Conservation (phyloP, 2,329 filamentous ascomycete species). For the Penicillium sumatraense region DNA sequence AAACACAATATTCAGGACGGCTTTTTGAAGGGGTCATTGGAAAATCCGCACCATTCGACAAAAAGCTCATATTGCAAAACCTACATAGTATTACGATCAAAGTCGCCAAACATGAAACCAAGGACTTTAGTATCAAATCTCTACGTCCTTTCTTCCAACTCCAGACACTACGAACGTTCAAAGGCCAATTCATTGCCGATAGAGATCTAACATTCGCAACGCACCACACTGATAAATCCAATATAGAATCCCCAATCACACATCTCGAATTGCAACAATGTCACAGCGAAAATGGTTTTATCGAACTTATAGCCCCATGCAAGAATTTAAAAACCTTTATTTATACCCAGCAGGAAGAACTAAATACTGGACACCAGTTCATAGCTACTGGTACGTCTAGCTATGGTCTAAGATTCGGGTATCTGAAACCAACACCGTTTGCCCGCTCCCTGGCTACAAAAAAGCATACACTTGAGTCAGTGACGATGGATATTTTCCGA, state of each 20-base stretch:
- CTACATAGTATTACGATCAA: slow-evolving; percentile 1
- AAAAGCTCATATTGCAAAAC: background rate
- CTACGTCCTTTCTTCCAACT: background rate
- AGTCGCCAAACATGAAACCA: background rate
- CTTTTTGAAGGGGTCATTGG: background rate
- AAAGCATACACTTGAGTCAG: background rate
- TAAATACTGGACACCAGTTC: too few species aligned
- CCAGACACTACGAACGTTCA: background rate
- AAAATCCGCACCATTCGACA: background rate
- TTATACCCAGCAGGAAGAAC: background rate
- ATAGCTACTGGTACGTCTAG: too few species aligned
- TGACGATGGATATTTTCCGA: background rate
- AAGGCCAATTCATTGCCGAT: background rate
- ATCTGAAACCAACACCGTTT: background rate
- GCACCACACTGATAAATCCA: background rate
- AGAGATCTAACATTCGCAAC: background rate
- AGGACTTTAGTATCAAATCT: background rate
- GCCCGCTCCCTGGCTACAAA: background rate
- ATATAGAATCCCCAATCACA: background rate
- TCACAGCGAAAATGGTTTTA: background rate
- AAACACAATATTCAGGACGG: background rate
- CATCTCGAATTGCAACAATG: slow-evolving; percentile 1
- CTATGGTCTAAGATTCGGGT: background rate
- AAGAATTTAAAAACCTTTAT: background rate
- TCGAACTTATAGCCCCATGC: slow-evolving; percentile 6